A percentile compares a stretch with the other conserved stretches of the same genome.
These are phyloP conservation scores for Begonia peltatifolia DNA, from an alignment of 306 rosid species.

Conservation along the genomic window DNA sequence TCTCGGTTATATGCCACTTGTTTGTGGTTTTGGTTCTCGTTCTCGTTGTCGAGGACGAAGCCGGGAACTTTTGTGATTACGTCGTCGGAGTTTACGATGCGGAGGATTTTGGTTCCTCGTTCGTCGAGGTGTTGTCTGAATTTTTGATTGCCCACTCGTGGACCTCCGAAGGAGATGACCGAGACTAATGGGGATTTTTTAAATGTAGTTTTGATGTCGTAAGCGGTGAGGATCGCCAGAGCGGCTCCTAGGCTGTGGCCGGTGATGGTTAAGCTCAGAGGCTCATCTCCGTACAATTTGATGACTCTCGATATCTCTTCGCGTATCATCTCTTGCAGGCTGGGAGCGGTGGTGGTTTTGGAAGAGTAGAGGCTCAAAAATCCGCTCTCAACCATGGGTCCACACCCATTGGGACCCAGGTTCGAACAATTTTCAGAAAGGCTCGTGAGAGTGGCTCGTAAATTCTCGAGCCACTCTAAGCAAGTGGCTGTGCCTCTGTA, in stretches of 20 bases:
- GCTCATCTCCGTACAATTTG: constrained; percentile 19
- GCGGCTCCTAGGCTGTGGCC: constrained; percentile 73
- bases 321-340: constrained; percentile 31
- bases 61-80: constrained; percentile 56
- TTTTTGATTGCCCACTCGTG: constrained; percentile 53
- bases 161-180: constrained; percentile 71
- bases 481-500: constrained; percentile 51
- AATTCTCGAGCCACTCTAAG: constrained; percentile 56
- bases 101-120: constrained; percentile 32
- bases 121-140: constrained; percentile 31
- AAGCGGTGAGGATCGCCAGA: constrained; percentile 26
- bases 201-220: constrained; percentile 26
- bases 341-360: neutral
- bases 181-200: constrained; percentile 29
- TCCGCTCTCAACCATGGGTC: constrained; percentile 51
- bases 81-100: constrained; percentile 65
- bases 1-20: neutral
- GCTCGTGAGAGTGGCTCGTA: constrained; percentile 34
- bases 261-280: constrained; percentile 43
- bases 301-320: constrained; percentile 30
- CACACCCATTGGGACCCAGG: neutral
- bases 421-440: neutral
- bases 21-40: no score
- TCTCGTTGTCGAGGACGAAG: constrained; percentile 18
- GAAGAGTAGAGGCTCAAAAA: constrained; percentile 48